These are phyloP conservation scores for Manihot esculenta DNA, from an alignment of 441 rosid genomes.

Conservation along the genomic window DNA sequence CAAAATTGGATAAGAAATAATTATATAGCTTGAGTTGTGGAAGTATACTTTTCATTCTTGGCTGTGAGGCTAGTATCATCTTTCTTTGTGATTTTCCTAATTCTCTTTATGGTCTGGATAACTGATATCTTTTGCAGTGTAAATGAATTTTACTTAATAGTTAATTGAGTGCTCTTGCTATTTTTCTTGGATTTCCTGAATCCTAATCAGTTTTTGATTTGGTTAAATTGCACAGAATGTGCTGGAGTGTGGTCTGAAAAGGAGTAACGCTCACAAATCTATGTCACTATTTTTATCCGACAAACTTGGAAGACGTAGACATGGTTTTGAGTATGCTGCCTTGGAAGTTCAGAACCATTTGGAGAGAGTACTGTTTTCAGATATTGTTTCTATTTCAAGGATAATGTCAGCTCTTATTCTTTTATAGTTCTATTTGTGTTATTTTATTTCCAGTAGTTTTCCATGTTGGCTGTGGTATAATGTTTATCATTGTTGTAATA, in stretches of 20 bases:
- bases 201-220: conserved; percentile 13
- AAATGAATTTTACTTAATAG: background rate
- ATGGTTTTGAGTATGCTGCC: conserved; percentile 88
- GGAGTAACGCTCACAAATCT: conserved; percentile 53
- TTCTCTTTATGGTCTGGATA: background rate
- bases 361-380: conserved; percentile 71
- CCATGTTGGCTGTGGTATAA: conserved; percentile 7
- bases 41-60: background rate
- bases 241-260: conserved; percentile 85
- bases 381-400: conserved; percentile 64
- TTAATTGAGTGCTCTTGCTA: background rate
- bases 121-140: background rate
- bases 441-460: conserved; percentile 1
- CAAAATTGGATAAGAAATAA: background rate
- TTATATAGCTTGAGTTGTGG: background rate
- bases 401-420: conserved; percentile 63
- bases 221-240: conserved; percentile 60
- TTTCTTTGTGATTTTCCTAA: background rate
- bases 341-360: conserved; percentile 73
- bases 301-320: conserved; percentile 68
- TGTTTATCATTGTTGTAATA: conserved; percentile 11
- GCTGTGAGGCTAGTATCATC: background rate
- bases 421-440: conserved; percentile 1
- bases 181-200: conserved; percentile 13
- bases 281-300: conserved; percentile 74